phyloP scores from a whole-genome alignment of 495 filamentous ascomycete species.

The Endocarpon pusillum region DNA sequence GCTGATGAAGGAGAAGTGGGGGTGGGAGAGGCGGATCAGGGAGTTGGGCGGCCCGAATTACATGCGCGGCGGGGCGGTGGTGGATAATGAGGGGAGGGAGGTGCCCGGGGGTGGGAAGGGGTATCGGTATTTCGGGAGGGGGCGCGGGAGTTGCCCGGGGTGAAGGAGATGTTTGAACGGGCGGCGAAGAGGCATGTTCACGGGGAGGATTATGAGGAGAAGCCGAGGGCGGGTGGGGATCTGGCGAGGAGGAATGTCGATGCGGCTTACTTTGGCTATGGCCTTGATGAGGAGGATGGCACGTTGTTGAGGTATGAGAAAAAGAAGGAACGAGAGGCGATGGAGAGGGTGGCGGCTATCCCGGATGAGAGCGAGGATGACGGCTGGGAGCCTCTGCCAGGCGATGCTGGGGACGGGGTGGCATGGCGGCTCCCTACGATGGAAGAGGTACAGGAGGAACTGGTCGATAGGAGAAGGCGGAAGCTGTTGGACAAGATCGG shows the following conservation, averaged over 20 bases:
- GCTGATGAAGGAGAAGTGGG: constrained; percentile 93
- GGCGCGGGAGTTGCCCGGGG: constrained; percentile 72
- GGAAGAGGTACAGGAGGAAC: constrained; percentile 84
- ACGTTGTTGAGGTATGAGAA: constrained; percentile 66
- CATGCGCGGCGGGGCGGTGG: constrained; percentile 76
- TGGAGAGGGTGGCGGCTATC: constrained; percentile 40
- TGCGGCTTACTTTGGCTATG: constrained; percentile 92
- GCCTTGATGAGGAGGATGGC: constrained; percentile 85
- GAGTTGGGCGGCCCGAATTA: constrained; percentile 93
- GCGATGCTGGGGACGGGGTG: constrained; percentile 66
- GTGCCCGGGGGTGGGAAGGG: constrained; percentile 81
- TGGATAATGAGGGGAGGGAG: constrained; percentile 84
- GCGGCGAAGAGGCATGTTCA: constrained; percentile 34
- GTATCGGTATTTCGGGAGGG: constrained; percentile 84
- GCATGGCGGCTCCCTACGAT: constrained; percentile 71
- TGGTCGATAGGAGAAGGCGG: constrained; percentile 70
- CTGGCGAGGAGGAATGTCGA: constrained; percentile 65
- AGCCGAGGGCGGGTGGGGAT: constrained; percentile 44
- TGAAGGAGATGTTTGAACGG: constrained; percentile 91
- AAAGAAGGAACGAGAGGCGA: constrained; percentile 66
- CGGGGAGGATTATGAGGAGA: constrained; percentile 42
- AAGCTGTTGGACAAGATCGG: constrained; percentile 68
- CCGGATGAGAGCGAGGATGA: constrained; percentile 28
- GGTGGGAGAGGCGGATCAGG: constrained; percentile 94
- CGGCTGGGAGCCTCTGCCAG: constrained; percentile 75